Percentiles rank a stretch among this genome's conserved stretches.
Conservation (phyloP, 1,284 basidiomycete species). For the Malassezia brasiliensis region DNA sequence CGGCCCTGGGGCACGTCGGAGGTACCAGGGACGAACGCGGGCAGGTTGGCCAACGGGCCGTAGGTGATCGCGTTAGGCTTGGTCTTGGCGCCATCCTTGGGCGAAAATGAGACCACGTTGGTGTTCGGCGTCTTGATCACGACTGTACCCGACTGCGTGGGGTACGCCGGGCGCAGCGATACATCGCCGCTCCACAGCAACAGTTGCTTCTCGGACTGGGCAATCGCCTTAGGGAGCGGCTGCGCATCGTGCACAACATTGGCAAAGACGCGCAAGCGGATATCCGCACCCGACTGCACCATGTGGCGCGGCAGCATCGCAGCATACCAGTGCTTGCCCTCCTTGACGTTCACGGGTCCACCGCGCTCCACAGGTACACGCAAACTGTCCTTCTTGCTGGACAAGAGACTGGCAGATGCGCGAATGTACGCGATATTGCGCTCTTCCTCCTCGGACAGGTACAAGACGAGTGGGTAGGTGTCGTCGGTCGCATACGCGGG, state of each 20-base stretch:
- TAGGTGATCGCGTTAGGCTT: constrained; percentile 72
- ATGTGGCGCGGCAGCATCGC: constrained; percentile 14
- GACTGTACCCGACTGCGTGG: constrained; percentile 67
- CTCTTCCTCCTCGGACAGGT: constrained; percentile 21
- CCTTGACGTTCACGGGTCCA: background rate
- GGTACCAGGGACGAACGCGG: constrained; percentile 55
- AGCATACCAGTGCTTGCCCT: constrained; percentile 3
- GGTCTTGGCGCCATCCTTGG: constrained; percentile 59
- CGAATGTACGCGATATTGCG: constrained; percentile 16
- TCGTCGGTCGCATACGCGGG: constrained; percentile 20
- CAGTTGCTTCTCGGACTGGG: constrained; percentile 69
- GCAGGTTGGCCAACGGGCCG: constrained; percentile 71
- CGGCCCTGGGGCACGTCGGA: constrained; percentile 48
- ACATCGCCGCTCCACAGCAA: constrained; percentile 65
- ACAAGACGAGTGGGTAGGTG: constrained; percentile 21
- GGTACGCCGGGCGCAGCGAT: constrained; percentile 74
- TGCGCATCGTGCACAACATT: constrained; percentile 64
- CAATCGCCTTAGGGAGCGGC: constrained; percentile 64
- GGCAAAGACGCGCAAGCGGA: constrained; percentile 64
- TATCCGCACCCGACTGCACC: background rate
- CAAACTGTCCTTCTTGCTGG: background rate
- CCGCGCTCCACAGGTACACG: background rate
- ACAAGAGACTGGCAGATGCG: background rate
- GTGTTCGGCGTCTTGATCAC: constrained; percentile 54
- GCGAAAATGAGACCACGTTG: constrained; percentile 21